Evolutionary conservation across 805 yeast genomes (phyloP).

Genomic region (Danielia reshetovae): DNA sequence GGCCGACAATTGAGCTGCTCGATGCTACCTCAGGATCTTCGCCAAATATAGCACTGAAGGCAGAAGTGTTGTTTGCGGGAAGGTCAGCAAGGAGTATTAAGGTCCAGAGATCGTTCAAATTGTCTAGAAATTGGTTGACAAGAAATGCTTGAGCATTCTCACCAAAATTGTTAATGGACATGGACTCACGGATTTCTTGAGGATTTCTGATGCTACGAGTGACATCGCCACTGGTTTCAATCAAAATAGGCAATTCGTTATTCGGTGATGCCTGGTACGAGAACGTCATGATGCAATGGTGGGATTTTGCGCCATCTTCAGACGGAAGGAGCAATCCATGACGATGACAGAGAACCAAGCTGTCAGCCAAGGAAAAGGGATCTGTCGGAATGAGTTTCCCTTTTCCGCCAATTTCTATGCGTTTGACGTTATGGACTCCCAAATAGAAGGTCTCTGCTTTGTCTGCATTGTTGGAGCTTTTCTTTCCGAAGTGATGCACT

Average conservation of each 20-base stretch:
- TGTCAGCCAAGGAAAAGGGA: constrained; percentile 50
- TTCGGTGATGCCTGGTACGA: constrained; percentile 49
- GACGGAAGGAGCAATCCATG: constrained; percentile 42
- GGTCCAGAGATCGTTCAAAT: constrained; percentile 14
- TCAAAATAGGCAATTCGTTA: constrained; percentile 50
- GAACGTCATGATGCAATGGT: constrained; percentile 38
- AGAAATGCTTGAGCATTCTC: constrained; percentile 4
- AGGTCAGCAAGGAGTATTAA: constrained; percentile 10
- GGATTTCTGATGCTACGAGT: constrained; percentile 1
- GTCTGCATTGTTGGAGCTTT: constrained; percentile 11
- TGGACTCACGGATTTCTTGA: constrained; percentile 1
- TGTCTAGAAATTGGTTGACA: constrained; percentile 10
- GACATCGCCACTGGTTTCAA: constrained; percentile 39
- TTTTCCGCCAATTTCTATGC: constrained; percentile 15
- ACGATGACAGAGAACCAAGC: constrained; percentile 44
- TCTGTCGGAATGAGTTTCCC: constrained; percentile 47
- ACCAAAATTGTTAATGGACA: constrained; percentile 2
- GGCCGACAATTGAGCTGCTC: not conserved
- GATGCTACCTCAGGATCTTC: constrained; percentile 4
- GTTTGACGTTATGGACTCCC: constrained; percentile 48
- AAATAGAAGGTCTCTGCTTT: constrained; percentile 38
- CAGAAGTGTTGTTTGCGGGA: constrained; percentile 2
- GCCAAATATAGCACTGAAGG: constrained; percentile 4
- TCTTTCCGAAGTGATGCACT: constrained; percentile 8
- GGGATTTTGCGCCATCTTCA: constrained; percentile 7